These are phyloP conservation scores for Brassica rapa DNA, from an alignment of 345 rosid genomes.

Conservation along the genomic window DNA sequence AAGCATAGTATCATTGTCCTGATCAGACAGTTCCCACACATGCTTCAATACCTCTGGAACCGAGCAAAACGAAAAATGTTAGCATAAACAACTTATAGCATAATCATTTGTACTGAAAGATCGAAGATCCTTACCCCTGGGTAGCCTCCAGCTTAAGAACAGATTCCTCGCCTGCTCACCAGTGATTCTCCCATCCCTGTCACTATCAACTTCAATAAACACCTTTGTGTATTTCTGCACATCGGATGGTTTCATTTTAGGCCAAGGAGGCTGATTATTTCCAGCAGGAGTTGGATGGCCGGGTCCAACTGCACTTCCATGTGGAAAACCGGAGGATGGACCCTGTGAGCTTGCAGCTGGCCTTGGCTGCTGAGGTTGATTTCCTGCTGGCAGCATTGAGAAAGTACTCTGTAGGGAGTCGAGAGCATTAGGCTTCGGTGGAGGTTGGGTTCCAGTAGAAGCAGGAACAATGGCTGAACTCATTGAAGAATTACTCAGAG, in stretches of 20 bases:
- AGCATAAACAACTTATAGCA: constrained; percentile 16
- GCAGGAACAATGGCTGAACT: constrained; percentile 53
- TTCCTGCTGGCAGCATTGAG: constrained; percentile 64
- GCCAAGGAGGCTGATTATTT: constrained; percentile 68
- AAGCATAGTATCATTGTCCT: constrained; percentile 97
- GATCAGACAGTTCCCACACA: constrained; percentile 99
- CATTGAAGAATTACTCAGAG: constrained; percentile 47
- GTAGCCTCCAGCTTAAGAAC: constrained; percentile 95
- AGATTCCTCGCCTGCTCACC: constrained; percentile 95
- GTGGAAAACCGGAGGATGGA: constrained; percentile 49
- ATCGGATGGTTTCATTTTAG: constrained; percentile 87
- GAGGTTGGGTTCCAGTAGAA: constrained; percentile 53
- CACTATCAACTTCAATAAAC: constrained; percentile 90
- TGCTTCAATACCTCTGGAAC: constrained; percentile 86
- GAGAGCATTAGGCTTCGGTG: constrained; percentile 57
- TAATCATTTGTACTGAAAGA: not conserved
- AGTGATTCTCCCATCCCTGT: constrained; percentile 91
- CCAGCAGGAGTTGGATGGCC: constrained; percentile 55
- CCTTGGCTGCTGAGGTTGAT: constrained; percentile 54
- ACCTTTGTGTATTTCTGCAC: constrained; percentile 89
- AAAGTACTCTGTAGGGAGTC: constrained; percentile 69
- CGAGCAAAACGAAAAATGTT: constrained; percentile 32
- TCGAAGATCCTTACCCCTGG: constrained; percentile 65
- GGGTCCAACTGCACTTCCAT: constrained; percentile 57
- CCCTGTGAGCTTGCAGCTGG: constrained; percentile 48